Evolutionary conservation across 129 eudicot species (phyloP).

Genomic region (Pseudognaphalium luteoalbum): DNA sequence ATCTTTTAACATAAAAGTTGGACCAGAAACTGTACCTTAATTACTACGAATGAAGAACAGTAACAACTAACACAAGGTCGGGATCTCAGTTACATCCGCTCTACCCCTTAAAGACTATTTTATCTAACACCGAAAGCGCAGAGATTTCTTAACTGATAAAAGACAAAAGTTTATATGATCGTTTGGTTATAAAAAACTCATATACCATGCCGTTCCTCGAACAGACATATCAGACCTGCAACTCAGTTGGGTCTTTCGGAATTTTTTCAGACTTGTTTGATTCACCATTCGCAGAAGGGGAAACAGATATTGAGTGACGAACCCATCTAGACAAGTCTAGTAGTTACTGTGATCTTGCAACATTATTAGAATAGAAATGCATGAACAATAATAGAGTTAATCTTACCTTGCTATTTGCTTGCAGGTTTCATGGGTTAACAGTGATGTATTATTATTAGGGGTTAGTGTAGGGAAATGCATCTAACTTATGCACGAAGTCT

Average conservation of each 20-base stretch:
- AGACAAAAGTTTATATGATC: neutral
- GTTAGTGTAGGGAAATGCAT: too few relatives aligned
- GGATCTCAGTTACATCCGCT: too few relatives aligned
- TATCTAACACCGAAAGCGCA: too few relatives aligned
- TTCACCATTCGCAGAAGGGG: neutral
- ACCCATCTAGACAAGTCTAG: neutral
- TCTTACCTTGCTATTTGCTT: neutral
- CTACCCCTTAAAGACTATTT: too few relatives aligned
- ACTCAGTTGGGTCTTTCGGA: neutral
- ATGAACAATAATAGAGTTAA: neutral
- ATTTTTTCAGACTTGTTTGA: neutral
- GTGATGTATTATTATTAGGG: too few relatives aligned
- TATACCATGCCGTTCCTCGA: neutral
- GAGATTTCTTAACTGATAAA: too few relatives aligned
- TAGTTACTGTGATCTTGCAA: too few relatives aligned
- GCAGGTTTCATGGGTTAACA: neutral
- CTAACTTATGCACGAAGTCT: too few relatives aligned
- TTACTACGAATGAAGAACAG: conserved; percentile 33
- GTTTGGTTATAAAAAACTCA: neutral
- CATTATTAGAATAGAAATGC: too few relatives aligned
- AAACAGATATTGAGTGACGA: neutral
- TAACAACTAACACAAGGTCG: conserved; percentile 52
- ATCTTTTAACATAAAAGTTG: neutral
- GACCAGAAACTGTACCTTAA: neutral
- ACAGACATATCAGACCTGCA: neutral